phyloP scores from a whole-genome alignment of 441 rosid species.

The Erysimum cheiri region DNA sequence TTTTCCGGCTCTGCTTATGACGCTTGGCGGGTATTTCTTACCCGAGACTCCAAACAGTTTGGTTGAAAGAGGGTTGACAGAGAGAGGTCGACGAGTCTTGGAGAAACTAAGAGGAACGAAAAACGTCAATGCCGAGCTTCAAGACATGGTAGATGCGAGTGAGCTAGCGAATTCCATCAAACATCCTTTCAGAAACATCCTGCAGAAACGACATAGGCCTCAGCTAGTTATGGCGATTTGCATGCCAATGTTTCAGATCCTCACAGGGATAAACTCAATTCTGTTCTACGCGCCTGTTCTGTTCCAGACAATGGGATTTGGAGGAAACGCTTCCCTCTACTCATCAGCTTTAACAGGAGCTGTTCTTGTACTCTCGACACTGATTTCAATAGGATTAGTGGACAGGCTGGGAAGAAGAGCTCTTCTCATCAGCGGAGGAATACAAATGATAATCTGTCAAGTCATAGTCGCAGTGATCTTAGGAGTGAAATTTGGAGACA shows the following conservation, averaged over 20 bases:
- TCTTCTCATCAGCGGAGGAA: constrained; percentile 83
- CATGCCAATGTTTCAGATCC: constrained; percentile 86
- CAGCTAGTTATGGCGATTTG: constrained; percentile 78
- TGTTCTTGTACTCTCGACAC: constrained; percentile 73
- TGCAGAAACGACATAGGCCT: constrained; percentile 70
- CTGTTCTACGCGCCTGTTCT: constrained; percentile 92
- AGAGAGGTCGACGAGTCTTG: constrained; percentile 61
- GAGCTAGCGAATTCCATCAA: constrained; percentile 78
- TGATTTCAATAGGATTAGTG: constrained; percentile 73
- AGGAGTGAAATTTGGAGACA: constrained; percentile 69
- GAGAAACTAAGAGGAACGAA: constrained; percentile 77
- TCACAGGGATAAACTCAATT: constrained; percentile 91
- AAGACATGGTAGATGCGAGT: constrained; percentile 84
- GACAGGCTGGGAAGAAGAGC: constrained; percentile 76
- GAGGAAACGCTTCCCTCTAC: constrained; percentile 74
- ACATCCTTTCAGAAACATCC: constrained; percentile 83
- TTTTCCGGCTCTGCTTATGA: constrained; percentile 75
- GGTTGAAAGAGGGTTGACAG: constrained; percentile 63
- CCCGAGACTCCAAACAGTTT: constrained; percentile 95
- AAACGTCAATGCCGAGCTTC: constrained; percentile 73
- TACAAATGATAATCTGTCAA: constrained; percentile 84
- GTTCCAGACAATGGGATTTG: constrained; percentile 87
- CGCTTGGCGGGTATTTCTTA: constrained; percentile 68
- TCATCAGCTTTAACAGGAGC: constrained; percentile 91
- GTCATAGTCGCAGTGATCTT: constrained; percentile 68